These are phyloP conservation scores for Parachaetomium inaequale DNA, from an alignment of 495 filamentous ascomycete genomes.

Conservation along the genomic window DNA sequence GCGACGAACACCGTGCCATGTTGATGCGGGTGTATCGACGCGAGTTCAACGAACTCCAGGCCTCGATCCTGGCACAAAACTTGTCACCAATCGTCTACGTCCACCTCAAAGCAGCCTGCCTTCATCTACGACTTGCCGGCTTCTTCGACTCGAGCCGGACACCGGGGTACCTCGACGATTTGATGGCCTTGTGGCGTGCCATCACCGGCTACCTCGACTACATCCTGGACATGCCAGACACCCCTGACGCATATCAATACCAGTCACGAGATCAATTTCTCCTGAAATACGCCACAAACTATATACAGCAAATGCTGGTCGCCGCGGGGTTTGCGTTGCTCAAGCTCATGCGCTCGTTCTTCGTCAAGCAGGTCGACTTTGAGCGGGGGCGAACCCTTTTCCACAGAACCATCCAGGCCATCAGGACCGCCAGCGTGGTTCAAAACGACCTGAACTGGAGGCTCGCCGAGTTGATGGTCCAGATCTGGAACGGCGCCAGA, in stretches of 20 bases:
- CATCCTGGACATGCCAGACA: slow-evolving; percentile 54
- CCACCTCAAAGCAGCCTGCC: slow-evolving; percentile 71
- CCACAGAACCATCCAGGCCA: slow-evolving; percentile 68
- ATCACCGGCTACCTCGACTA: slow-evolving; percentile 71
- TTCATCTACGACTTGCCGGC: slow-evolving; percentile 80
- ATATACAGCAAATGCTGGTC: slow-evolving; percentile 88
- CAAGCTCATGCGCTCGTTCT: slow-evolving; percentile 82
- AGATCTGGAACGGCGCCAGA: slow-evolving; percentile 80
- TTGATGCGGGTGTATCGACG: slow-evolving; percentile 59
- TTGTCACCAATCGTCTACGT: slow-evolving; percentile 61
- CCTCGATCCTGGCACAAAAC: slow-evolving; percentile 48
- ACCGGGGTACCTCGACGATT: slow-evolving; percentile 70
- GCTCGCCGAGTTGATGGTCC: slow-evolving; percentile 82
- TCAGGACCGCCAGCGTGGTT: slow-evolving; percentile 72
- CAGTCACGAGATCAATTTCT: slow-evolving; percentile 43
- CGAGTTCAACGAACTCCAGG: slow-evolving; percentile 53
- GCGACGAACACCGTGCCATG: slow-evolving; percentile 65
- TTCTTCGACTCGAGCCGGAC: slow-evolving; percentile 81
- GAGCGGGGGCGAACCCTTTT: slow-evolving; percentile 72
- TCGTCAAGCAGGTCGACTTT: slow-evolving; percentile 67
- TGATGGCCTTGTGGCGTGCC: slow-evolving; percentile 73
- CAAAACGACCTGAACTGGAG: slow-evolving; percentile 83
- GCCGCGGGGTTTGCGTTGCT: slow-evolving; percentile 80
- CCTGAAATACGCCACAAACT: slow-evolving; percentile 73
- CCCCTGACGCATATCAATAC: slow-evolving; percentile 24